These are phyloP conservation scores for Diplodia mutila DNA, from an alignment of 2,329 filamentous ascomycete species.

Conservation along the genomic window DNA sequence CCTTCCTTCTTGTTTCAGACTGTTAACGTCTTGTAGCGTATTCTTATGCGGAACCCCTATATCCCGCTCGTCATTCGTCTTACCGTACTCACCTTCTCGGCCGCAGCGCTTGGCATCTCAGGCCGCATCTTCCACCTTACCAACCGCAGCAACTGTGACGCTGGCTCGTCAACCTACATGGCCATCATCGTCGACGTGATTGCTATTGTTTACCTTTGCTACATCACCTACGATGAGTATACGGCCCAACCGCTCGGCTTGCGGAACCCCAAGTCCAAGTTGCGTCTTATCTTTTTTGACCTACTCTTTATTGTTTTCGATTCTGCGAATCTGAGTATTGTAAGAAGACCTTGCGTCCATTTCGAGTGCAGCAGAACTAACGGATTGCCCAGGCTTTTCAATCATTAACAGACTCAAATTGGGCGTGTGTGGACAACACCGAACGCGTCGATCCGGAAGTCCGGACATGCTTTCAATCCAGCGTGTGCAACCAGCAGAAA, in stretches of 20 bases:
- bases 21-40: constrained; percentile 45
- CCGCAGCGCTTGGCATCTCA: constrained; percentile 78
- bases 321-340: constrained; percentile 82
- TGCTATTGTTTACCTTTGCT: constrained; percentile 85
- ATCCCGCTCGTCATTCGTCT: constrained; percentile 84
- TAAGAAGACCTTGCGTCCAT: not conserved
- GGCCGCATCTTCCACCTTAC: constrained; percentile 71
- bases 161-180: constrained; percentile 73
- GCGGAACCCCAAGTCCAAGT: constrained; percentile 80
- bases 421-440: constrained; percentile 47
- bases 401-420: constrained; percentile 68
- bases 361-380: not conserved
- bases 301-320: constrained; percentile 98
- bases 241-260: constrained; percentile 90
- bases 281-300: constrained; percentile 86
- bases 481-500: constrained; percentile 66
- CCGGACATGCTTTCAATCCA: constrained; percentile 35
- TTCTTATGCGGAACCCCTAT: constrained; percentile 78
- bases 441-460: constrained; percentile 24
- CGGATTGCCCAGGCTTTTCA: constrained; percentile 66
- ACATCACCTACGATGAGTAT: constrained; percentile 97
- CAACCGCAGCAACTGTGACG: constrained; percentile 49
- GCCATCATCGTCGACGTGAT: constrained; percentile 87
- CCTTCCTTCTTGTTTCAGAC: constrained; percentile 17
- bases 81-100: constrained; percentile 79